A percentile compares a stretch with the other conserved stretches of the same genome.
Evolutionary conservation across 768 basidiomycete genomes (phyloP).

Genomic region (Tricholomella constricta): DNA sequence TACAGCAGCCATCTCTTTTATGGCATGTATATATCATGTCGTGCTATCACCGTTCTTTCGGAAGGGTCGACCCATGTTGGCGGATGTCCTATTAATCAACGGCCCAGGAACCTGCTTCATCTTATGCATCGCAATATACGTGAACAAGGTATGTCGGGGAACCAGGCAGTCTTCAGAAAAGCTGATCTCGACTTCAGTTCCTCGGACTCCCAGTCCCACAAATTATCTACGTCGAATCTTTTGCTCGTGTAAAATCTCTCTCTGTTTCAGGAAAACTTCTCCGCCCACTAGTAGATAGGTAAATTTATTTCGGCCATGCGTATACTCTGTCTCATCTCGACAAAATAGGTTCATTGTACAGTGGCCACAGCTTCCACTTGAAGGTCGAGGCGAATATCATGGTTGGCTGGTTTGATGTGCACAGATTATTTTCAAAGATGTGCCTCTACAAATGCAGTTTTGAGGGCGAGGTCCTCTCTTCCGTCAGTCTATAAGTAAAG

Average conservation of each 20-base stretch:
- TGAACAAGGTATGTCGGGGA: constrained; percentile 64
- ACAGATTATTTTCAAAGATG: no score
- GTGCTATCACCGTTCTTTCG: constrained; percentile 49
- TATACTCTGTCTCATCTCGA: constrained; percentile 4
- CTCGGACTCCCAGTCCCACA: constrained; percentile 70
- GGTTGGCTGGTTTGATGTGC: constrained; percentile 65
- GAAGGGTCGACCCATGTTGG: constrained; percentile 36
- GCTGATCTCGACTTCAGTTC: constrained; percentile 51
- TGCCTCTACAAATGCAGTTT: no score
- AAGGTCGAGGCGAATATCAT: constrained; percentile 48
- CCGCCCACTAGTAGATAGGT: constrained; percentile 81
- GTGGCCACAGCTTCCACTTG: constrained; percentile 74
- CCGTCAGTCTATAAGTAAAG: not conserved
- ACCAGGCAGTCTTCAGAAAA: not conserved
- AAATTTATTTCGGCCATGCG: constrained; percentile 18
- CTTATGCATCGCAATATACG: constrained; percentile 67
- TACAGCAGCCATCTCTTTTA: constrained; percentile 63
- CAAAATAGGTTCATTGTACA: constrained; percentile 79
- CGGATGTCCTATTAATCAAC: constrained; percentile 85
- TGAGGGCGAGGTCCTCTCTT: not conserved
- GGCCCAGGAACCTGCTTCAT: constrained; percentile 94
- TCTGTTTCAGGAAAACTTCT: constrained; percentile 87
- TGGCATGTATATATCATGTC: constrained; percentile 61
- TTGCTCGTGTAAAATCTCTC: constrained; percentile 80
- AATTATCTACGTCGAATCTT: constrained; percentile 90